A percentile compares a stretch with the other conserved stretches of the same genome.
phyloP scores from a whole-genome alignment of 179 eudicot species.

The Drosera spatulata region DNA sequence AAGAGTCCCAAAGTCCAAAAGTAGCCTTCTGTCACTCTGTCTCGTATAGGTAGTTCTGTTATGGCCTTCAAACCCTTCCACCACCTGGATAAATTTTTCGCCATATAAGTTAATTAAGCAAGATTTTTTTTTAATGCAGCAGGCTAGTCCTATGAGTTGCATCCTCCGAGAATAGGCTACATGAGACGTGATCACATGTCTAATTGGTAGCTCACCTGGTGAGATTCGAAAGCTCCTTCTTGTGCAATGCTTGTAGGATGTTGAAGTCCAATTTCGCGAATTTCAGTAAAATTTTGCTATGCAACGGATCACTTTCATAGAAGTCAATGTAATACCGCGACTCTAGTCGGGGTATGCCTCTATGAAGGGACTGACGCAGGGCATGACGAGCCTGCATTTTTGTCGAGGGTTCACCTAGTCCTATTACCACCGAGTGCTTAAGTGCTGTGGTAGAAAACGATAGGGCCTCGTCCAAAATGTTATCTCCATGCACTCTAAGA shows the following conservation, averaged over 20 bases:
- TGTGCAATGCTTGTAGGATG: conserved; percentile 29
- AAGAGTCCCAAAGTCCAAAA: conserved; percentile 13
- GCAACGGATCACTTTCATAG: conserved; percentile 21
- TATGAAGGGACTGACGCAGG: conserved; percentile 7
- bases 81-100: too few species aligned
- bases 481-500: conserved; percentile 2
- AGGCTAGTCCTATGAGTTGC: too few species aligned
- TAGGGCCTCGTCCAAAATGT: conserved; percentile 5
- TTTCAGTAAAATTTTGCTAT: conserved; percentile 14
- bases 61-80: conserved; percentile 15
- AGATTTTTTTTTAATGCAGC: too few species aligned
- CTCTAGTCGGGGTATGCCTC: conserved; percentile 24
- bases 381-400: conserved; percentile 8
- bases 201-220: conserved; percentile 28
- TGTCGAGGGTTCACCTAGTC: conserved; percentile 1
- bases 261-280: conserved; percentile 45
- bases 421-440: neutral
- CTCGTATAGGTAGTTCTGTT: conserved; percentile 15
- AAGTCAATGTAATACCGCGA: conserved; percentile 25
- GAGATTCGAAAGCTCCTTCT: conserved; percentile 26
- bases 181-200: too few species aligned
- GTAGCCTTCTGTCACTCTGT: too few species aligned
- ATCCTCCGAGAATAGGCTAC: too few species aligned
- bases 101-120: too few species aligned
- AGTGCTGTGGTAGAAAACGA: neutral